A percentile compares a stretch with the other conserved stretches of the same genome.
Conservation (phyloP, 768 basidiomycete species). For the Xanthoconium purpureum region DNA sequence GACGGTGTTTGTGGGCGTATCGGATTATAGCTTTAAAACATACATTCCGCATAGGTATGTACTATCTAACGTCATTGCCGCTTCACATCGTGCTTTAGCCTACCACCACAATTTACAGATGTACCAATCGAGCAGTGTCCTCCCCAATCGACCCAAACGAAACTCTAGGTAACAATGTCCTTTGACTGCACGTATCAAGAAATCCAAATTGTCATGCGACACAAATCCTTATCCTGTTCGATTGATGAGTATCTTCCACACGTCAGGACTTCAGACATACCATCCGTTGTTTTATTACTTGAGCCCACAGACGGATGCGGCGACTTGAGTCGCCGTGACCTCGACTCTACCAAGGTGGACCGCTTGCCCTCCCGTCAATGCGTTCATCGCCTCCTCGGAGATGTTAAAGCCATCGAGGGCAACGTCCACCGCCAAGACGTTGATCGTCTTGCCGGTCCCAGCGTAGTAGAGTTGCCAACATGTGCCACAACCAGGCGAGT, state of each 20-base stretch:
- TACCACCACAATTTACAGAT: no score
- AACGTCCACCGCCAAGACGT: constrained; percentile 30
- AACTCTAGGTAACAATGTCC: not conserved
- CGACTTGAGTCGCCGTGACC: constrained; percentile 43
- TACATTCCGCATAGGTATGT: no score
- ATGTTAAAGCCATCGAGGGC: constrained; percentile 43
- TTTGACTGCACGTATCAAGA: not conserved
- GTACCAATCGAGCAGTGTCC: no score
- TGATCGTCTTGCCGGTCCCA: constrained; percentile 8
- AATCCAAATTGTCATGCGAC: no score
- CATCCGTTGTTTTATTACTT: not conserved
- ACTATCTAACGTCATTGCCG: no score
- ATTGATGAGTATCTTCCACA: not conserved
- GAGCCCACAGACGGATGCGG: constrained; percentile 46
- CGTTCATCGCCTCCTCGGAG: constrained; percentile 51
- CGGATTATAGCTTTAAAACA: no score
- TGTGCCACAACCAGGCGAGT: constrained; percentile 32
- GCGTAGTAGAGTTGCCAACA: constrained; percentile 31
- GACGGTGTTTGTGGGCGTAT: constrained; percentile 39
- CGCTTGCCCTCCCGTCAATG: constrained; percentile 47
- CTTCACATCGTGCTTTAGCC: no score
- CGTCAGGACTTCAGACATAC: not conserved
- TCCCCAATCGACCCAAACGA: no score
- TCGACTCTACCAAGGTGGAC: constrained; percentile 46
- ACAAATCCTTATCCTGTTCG: not conserved